Evolutionary conservation across 768 basidiomycete genomes (phyloP), one percentile per base, ranked within the genome.

Genomic region (Suillus variegatus): DNA sequence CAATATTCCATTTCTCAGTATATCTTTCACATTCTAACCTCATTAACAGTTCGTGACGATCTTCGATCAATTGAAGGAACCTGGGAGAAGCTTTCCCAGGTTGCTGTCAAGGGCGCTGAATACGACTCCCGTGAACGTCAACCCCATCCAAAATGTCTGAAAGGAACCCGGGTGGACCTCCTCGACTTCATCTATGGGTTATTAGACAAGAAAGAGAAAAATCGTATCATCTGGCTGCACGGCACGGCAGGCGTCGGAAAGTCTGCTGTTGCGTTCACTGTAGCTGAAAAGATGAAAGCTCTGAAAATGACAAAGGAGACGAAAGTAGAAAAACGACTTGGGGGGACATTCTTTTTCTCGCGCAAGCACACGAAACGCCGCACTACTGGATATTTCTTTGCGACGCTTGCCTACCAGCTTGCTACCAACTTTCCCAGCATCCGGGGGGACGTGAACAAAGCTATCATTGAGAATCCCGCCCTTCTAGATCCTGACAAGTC

Each of bases 201-300:
- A n/a, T 7, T 55, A 13, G 12, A 55, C 12, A 55, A 36, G 20
- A 20, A 6, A 35, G 35, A 55, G 10, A 55, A 55, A 20, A 55
- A 35, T 13, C 12, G 6, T 13, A 10, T 55, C 9, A 55, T 55
- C 2, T 55, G 54, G 54, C 20, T 55, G 6, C 35, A 55, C 6
- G 54, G 32, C 20, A 55, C 35, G 6, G 54, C 35, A 2, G 54
- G 54, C 18, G 35, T 55, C 20, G 54, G 54, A 55, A 55, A 55
- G 54, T 55, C 54, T n/a, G 54, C 54, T 4, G 54, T 55, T n/a
- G 54, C 35, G 35, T 55, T 55, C 54, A 55, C 54, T 1, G 54
- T 36, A 7, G 54, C 54, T 35, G 54, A 55, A 55, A 55, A 7
- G 54, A 55, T 55, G 54, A 55, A 12, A 35, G 32, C 10, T n/a